phyloP scores from a whole-genome alignment of 305 asterid genomes.

The Striga hermonthica region DNA sequence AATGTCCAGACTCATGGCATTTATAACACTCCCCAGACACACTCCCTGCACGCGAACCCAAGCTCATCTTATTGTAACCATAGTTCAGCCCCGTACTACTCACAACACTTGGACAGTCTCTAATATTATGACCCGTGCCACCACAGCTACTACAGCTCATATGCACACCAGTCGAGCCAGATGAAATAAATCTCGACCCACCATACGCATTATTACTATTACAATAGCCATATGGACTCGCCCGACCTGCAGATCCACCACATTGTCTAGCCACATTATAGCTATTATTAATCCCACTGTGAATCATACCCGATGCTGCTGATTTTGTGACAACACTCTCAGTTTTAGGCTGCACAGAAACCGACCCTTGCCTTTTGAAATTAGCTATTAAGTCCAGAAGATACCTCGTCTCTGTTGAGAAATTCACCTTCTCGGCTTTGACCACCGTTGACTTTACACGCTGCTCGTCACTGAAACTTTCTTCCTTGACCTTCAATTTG shows the following conservation, averaged over 20 bases:
- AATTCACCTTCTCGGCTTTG: constrained; percentile 63
- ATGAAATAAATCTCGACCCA: constrained; percentile 43
- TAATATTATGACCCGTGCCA: constrained; percentile 58
- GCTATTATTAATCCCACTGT: constrained; percentile 29
- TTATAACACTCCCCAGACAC: constrained; percentile 68
- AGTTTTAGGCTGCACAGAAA: constrained; percentile 40
- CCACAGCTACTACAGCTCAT: constrained; percentile 73
- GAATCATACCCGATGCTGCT: constrained; percentile 35
- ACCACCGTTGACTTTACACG: constrained; percentile 82
- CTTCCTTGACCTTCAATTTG: constrained; percentile 88
- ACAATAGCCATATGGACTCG: constrained; percentile 40
- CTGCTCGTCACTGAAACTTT: constrained; percentile 69
- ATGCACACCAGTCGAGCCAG: constrained; percentile 43
- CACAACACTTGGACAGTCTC: constrained; percentile 50
- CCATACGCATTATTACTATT: constrained; percentile 55
- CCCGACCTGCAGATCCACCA: constrained; percentile 37
- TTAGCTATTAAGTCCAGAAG: constrained; percentile 54
- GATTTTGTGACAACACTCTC: constrained; percentile 37
- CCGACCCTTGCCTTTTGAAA: constrained; percentile 41
- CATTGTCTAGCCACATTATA: constrained; percentile 36
- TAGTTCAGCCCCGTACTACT: too few relatives aligned
- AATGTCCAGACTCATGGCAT: constrained; percentile 77
- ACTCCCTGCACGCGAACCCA: too few relatives aligned
- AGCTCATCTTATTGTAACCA: too few relatives aligned
- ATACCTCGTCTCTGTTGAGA: constrained; percentile 47